Base-by-base conservation (phyloP, 1,284 basidiomycete species). In the Entoloma clypeatum region DNA sequence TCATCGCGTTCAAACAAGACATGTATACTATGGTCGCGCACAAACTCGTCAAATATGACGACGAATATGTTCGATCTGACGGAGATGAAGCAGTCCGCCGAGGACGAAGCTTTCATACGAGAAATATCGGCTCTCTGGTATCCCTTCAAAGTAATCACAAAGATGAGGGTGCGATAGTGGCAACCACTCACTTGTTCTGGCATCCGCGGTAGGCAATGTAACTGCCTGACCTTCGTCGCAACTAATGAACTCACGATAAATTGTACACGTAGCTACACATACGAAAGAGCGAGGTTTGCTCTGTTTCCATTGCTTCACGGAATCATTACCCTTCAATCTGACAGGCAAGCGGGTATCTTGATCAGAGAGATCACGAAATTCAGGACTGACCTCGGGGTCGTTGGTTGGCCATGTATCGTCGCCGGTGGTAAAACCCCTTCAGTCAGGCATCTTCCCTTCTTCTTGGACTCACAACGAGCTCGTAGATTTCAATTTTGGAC, bases 151-250 rank as follows among this genome's bases (percentile, higher is more conserved):
- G 66, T 36, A 57, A 61, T 4, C 60, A 65, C 4, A 48, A 62
- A 25, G 55, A 61, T 5, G 58, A 64, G 14, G 82, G 86, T 11
- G 58, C 89, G 27, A 65, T 94, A 31, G 67, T 92, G 4, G 90
- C 79, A 2, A 95, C 92, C 0, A 92, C 90, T 0, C 92, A 86
- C 68, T 72, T 86, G 5, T 97, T 98, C 64, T 97, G 94, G 94
- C 92, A 96, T 62, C 92, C 93, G 5, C 80, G 74, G 84, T 89
- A 59, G 50, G 74, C 67, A 16, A 13, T 35, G 41, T 28, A 3
- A 9, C 27, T 5, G 4, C 14, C 23, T 14, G 8, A 4, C 7
- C 31, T 10, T 11, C 26, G 11, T 51, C 26, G n/a, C 29, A 32
- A 18, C 13, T 44, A 10, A 33, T 24, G 13, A 44, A 40, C 30